Base-by-base conservation (phyloP, 2,329 filamentous ascomycete species). In the Venturia nashicola region DNA sequence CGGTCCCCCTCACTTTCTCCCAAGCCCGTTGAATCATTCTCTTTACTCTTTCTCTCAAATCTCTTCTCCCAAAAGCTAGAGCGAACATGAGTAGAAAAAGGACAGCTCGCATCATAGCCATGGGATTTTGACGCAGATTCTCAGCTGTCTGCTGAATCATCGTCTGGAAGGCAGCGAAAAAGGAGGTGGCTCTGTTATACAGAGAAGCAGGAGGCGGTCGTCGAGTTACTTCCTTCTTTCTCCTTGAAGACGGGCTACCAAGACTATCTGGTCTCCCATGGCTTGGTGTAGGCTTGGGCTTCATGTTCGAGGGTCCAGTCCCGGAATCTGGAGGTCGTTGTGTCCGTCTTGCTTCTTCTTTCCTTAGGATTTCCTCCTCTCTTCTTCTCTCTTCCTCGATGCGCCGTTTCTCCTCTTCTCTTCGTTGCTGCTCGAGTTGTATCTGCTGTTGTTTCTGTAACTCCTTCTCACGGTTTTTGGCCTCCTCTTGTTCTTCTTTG, bases 61-160 rank as follows among this genome's bases (percentile, higher is more conserved):
- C 87, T 70, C 84, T 82, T 69, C 89, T 83, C 65, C 89, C 88
- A 65, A 97, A 79, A 67, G 94, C 84, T 67, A 93, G 76, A 39
- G 95, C 71, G 66, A 99, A 81, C 2, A 90, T 89, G 44, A 92
- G 76, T 32, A 97, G 74, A 71, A 97, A 96, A 18, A 91, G 83
- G 61, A 97, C 69, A 5, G 90, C 84, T 65, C 83, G 78, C 42
- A 85, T 73, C 66, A 84, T 72, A 34, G 78, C 78, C 73, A 84
- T 76, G 0, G 82, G 83, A 68, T 82, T 84, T 11, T 77, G 77
- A 3, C 79, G 79, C 67, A 86, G 74, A 12, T 78, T 79, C 18
- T 78, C 77, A 1, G 78, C 75, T 40, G 83, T 78, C 61, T 78
- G 80, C 60, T 78, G 74, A 42, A 84, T 69, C 16, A 83, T 70